Evolutionary conservation across 306 rosid genomes (phyloP).

Genomic region (Sophora flavescens): DNA sequence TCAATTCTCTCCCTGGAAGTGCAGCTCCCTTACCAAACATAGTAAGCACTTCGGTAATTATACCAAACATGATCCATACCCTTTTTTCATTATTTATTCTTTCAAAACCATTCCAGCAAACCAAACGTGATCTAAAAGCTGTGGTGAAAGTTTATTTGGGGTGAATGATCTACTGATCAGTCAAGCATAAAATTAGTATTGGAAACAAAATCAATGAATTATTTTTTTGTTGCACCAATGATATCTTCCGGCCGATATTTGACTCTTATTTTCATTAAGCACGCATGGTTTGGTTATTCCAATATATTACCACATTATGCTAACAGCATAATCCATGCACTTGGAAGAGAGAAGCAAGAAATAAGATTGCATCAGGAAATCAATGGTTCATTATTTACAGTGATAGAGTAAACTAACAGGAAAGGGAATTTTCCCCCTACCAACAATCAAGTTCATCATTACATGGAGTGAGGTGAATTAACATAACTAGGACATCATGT

Average conservation of each 20-base stretch:
- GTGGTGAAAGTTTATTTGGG: not conserved
- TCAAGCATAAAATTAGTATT: no score
- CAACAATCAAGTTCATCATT: constrained; percentile 57
- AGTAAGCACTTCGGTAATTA: no score
- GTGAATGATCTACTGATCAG: not conserved
- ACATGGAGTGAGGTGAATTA: constrained; percentile 57
- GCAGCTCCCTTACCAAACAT: no score
- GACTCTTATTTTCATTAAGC: not conserved
- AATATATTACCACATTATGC: not conserved
- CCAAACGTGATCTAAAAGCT: no score
- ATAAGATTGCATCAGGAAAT: constrained; percentile 47
- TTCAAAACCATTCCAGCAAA: no score
- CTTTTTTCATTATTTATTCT: no score
- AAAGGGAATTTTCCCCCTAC: constrained; percentile 56
- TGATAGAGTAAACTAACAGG: constrained; percentile 45
- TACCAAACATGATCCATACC: no score
- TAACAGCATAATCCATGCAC: constrained; percentile 14
- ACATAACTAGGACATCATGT: constrained; percentile 55
- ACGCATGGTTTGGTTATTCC: not conserved
- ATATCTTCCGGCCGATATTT: no score
- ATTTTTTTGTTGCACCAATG: no score
- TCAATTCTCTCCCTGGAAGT: no score
- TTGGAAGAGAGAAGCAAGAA: constrained; percentile 23
- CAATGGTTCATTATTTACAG: constrained; percentile 66
- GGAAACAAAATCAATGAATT: no score